Base-by-base conservation (phyloP, 306 rosid species). In the Neltuma alba region DNA sequence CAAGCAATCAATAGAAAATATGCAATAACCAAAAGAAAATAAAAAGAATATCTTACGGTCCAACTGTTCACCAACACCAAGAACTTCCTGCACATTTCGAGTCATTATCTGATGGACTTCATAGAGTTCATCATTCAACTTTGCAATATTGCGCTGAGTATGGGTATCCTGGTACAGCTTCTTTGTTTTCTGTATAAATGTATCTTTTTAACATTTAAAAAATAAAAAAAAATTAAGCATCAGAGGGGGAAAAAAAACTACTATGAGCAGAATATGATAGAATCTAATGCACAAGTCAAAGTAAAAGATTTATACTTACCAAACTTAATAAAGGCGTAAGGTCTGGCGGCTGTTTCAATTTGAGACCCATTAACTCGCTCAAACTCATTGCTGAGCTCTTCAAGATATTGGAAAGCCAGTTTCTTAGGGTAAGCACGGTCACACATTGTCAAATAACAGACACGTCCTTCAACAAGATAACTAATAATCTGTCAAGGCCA, bases 41-140 rank as follows among this genome's bases (percentile, higher is more conserved):
- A 54, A 70, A 75, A 79, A 37, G 64, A 86, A 77, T 67, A 55
- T 67, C 99, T 90, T 93, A 96, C 99, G 98, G 84, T 96, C 98
- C 92, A 96, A 89, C 86, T 93, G 96, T 90, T 96, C 98, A 64
- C 99, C 99, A 77, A 96, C 99, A 83, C 99, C 99, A 80, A 96
- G 96, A 86, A 96, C 98, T 82, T 96, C 99, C 88, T 93, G 99
- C 86, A 96, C 99, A 88, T 96, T 96, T 25, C 99, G 97, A 60
- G 99, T 96, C 98, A 96, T 93, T 77, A 96, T 91, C 86, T 93
- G 99, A 84, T 96, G 98, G 85, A 96, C 99, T 88, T 96, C 99
- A 77, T 93, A 96, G 41, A 96, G 98, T 81, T 96, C 99, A 85
- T 96, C 99, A 72, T 93, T 96, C 91, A 96, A 87, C 86, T 96